Evolutionary conservation across 495 filamentous ascomycete genomes (phyloP).

Genomic region (Darksidea phi): DNA sequence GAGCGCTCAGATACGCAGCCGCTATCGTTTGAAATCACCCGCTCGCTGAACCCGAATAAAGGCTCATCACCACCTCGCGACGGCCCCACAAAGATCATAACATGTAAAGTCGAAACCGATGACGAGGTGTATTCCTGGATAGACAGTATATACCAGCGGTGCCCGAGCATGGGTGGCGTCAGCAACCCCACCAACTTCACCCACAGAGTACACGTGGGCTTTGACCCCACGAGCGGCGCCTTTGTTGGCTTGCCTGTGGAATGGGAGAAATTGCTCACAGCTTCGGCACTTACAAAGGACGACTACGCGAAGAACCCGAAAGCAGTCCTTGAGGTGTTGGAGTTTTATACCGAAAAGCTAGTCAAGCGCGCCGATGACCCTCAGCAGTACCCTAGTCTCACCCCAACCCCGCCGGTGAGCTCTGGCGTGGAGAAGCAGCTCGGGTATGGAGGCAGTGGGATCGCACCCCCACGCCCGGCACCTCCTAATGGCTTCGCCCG

Average conservation of each 20-base stretch:
- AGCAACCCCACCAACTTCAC: conserved; percentile 97
- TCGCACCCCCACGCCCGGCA: conserved; percentile 75
- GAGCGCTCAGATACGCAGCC: conserved; percentile 81
- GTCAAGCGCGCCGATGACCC: conserved; percentile 82
- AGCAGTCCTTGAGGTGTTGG: conserved; percentile 92
- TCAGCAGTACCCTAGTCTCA: conserved; percentile 68
- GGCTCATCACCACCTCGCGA: conserved; percentile 64
- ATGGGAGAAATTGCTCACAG: conserved; percentile 93
- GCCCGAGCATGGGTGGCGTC: conserved; percentile 95
- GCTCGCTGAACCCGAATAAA: conserved; percentile 59
- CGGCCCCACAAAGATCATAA: conserved; percentile 72
- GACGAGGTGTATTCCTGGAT: conserved; percentile 99
- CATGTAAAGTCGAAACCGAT: conserved; percentile 87
- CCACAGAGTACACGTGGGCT: conserved; percentile 94
- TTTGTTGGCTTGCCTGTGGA: conserved; percentile 92
- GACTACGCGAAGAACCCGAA: conserved; percentile 98
- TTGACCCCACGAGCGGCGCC: conserved; percentile 87
- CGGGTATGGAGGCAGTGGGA: conserved; percentile 58
- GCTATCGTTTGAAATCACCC: conserved; percentile 87
- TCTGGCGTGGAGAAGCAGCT: conserved; percentile 64
- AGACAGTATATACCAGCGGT: conserved; percentile 92
- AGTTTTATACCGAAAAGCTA: conserved; percentile 91
- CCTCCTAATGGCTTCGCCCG: conserved; percentile 53
- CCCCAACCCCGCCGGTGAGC: conserved; percentile 62
- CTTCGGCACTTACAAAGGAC: conserved; percentile 94